Evolutionary conservation across 108 stramenopile genomes (phyloP).

Genomic region (Skeletonema potamos): DNA sequence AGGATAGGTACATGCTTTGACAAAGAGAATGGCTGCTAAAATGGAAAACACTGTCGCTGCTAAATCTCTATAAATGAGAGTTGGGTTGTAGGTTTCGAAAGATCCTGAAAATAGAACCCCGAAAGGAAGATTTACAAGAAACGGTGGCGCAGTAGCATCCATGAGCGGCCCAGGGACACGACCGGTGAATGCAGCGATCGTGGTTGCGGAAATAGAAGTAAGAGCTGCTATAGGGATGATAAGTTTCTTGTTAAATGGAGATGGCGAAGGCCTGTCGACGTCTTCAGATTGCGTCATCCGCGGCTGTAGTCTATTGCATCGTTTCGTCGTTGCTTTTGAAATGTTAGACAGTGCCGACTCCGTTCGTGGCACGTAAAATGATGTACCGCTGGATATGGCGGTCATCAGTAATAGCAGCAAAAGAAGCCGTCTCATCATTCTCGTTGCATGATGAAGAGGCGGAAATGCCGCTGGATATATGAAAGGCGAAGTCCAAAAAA

Average conservation of each 20-base stretch:
- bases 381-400: not conserved
- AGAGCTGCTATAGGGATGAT: constrained; percentile 16
- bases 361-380: not conserved
- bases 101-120: constrained; percentile 29
- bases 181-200: constrained; percentile 26
- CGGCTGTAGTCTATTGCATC: not conserved
- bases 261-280: not conserved
- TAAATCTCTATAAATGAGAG: constrained; percentile 56
- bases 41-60: constrained; percentile 48
- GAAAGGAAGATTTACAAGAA: constrained; percentile 22
- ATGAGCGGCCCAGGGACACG: constrained; percentile 33
- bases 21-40: constrained; percentile 50
- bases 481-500: no score
- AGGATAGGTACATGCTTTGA: constrained; percentile 50
- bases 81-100: constrained; percentile 32
- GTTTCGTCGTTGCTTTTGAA: not conserved
- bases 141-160: constrained; percentile 30
- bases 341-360: not conserved
- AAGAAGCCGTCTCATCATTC: not conserved
- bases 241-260: not conserved
- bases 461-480: no score
- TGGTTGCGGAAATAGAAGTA: constrained; percentile 12
- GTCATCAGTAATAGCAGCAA: not conserved
- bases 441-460: no score
- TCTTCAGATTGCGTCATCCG: not conserved